A percentile compares a stretch with the other conserved stretches of the same genome.
phyloP scores from a whole-genome alignment of 192 early-diverging fungal genomes.

The Geranomyces michiganensis region DNA sequence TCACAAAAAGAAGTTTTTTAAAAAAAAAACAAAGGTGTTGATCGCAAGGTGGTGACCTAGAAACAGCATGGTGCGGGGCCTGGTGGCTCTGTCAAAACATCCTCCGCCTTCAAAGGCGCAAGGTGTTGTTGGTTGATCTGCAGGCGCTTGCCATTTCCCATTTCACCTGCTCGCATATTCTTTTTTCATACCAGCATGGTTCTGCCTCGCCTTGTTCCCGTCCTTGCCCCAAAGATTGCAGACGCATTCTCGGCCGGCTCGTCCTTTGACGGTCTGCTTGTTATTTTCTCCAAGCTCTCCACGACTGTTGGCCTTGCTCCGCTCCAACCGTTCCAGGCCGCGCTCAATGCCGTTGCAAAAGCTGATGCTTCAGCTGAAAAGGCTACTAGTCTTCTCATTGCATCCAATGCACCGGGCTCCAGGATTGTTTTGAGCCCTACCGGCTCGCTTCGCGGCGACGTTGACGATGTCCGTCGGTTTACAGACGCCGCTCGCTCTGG shows the following conservation, averaged over 20 bases:
- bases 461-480: slow-evolving; percentile 81
- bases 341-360: neutral
- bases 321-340: neutral
- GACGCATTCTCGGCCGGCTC: slow-evolving; percentile 14
- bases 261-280: slow-evolving; percentile 29
- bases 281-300: slow-evolving; percentile 18
- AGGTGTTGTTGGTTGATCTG: too few species aligned
- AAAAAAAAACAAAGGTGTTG: too few species aligned
- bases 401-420: slow-evolving; percentile 54
- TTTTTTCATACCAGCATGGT: neutral
- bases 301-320: neutral
- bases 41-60: too few species aligned
- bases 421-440: slow-evolving; percentile 78
- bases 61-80: too few species aligned
- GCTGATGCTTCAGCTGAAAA: slow-evolving; percentile 4
- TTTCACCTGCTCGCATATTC: too few species aligned
- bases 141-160: too few species aligned
- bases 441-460: slow-evolving; percentile 70
- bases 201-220: slow-evolving; percentile 26
- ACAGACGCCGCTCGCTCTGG: slow-evolving; percentile 70
- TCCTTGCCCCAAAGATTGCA: slow-evolving; percentile 7
- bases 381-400: neutral
- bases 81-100: too few species aligned
- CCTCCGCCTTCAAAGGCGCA: too few species aligned
- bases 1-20: too few species aligned